Conservation (phyloP, 2,329 filamentous ascomycete species). For the Colletotrichum cuscutae region DNA sequence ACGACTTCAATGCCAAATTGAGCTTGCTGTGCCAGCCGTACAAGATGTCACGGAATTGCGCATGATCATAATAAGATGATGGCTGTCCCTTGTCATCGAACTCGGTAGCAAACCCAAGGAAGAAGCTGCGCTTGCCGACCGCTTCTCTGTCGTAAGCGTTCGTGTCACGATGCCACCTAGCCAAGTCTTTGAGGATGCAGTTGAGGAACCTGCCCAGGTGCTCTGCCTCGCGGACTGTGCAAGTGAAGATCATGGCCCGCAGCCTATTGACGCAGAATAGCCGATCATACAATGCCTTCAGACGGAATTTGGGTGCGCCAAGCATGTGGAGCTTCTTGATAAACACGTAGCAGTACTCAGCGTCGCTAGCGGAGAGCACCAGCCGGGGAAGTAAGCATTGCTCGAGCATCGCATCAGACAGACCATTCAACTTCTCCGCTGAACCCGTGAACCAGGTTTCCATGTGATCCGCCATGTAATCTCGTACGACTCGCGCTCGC, state of each 20-base stretch:
- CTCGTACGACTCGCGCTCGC: slow-evolving; percentile 73
- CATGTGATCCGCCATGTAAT: slow-evolving; percentile 80
- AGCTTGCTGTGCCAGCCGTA: slow-evolving; percentile 92
- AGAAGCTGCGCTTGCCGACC: slow-evolving; percentile 61
- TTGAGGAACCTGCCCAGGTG: slow-evolving; percentile 93
- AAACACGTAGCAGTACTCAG: slow-evolving; percentile 88
- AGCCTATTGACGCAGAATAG: slow-evolving; percentile 87
- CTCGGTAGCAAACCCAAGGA: slow-evolving; percentile 80
- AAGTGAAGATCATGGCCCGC: slow-evolving; percentile 85
- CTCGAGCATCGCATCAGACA: slow-evolving; percentile 84
- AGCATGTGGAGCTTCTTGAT: slow-evolving; percentile 88
- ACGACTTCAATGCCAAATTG: slow-evolving; percentile 81
- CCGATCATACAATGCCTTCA: slow-evolving; percentile 84
- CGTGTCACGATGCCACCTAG: slow-evolving; percentile 76
- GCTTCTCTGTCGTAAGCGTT: slow-evolving; percentile 83
- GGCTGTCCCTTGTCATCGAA: slow-evolving; percentile 78
- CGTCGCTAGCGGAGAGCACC: slow-evolving; percentile 84
- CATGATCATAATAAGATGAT: slow-evolving; percentile 79
- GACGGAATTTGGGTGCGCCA: slow-evolving; percentile 86
- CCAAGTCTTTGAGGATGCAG: slow-evolving; percentile 82
- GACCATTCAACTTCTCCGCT: slow-evolving; percentile 69
- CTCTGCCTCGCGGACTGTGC: slow-evolving; percentile 90
- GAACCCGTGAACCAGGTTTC: slow-evolving; percentile 78
- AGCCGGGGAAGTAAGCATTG: slow-evolving; percentile 92
- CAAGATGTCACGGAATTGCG: slow-evolving; percentile 85